Percentiles rank a stretch among this genome's conserved stretches.
Evolutionary conservation across 768 basidiomycete genomes (phyloP).

Genomic region (Roridomyces roridus): DNA sequence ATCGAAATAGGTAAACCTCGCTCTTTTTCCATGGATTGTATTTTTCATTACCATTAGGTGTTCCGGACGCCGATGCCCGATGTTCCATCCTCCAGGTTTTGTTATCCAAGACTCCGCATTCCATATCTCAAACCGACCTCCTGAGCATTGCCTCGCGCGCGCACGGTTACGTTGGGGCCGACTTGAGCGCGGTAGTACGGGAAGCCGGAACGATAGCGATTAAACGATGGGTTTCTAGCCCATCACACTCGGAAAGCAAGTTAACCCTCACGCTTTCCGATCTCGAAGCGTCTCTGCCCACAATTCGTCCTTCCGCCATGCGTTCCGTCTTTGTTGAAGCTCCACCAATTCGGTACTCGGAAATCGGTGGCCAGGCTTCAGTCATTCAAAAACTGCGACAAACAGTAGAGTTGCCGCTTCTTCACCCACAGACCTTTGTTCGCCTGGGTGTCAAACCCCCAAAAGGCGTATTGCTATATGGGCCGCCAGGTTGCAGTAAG

Average conservation of each 20-base stretch:
- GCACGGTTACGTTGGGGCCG: conserved; percentile 97
- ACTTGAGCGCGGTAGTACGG: conserved; percentile 89
- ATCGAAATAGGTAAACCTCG: conserved; percentile 83
- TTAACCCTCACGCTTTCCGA: conserved; percentile 64
- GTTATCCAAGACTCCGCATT: conserved; percentile 80
- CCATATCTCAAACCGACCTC: conserved; percentile 66
- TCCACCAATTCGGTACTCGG: conserved; percentile 80
- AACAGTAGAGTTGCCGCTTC: conserved; percentile 94
- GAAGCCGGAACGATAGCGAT: conserved; percentile 93
- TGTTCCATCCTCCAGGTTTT: conserved; percentile 87
- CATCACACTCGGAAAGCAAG: conserved; percentile 18
- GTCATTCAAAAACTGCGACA: conserved; percentile 89
- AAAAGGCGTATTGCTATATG: conserved; percentile 90
- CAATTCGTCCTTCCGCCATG: conserved; percentile 91
- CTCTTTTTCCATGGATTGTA: neutral
- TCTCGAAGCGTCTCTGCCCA: conserved; percentile 72
- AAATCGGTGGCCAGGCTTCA: conserved; percentile 86
- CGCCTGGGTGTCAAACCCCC: conserved; percentile 89
- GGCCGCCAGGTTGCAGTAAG: conserved; percentile 97
- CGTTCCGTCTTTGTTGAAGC: conserved; percentile 91
- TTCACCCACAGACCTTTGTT: conserved; percentile 85
- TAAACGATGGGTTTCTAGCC: conserved; percentile 70
- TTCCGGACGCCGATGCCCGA: conserved; percentile 88
- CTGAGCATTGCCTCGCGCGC: conserved; percentile 73
- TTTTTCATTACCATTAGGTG: conserved; percentile 53